Percentiles rank a stretch among this genome's conserved stretches.
Evolutionary conservation across 495 filamentous ascomycete species (phyloP).

Genomic region (Mytilinidion resinicola): DNA sequence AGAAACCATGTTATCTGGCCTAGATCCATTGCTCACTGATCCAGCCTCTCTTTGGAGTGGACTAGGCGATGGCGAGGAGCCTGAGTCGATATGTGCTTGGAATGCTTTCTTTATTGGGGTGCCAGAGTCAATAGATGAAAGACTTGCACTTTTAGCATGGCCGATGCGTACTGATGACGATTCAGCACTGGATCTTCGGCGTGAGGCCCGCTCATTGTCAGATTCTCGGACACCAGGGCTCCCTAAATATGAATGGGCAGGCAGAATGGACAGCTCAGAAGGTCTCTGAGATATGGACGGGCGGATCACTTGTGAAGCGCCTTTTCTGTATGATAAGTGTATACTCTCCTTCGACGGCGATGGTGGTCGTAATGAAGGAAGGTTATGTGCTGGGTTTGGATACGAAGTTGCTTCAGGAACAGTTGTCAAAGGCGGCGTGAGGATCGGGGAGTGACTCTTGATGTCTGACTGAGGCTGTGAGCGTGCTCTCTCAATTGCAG

Average conservation of each 20-base stretch:
- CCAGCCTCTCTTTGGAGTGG: constrained; percentile 15
- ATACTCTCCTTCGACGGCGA: constrained; percentile 37
- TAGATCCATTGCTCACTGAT: constrained; percentile 17
- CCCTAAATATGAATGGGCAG: constrained; percentile 2
- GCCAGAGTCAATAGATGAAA: constrained; percentile 30
- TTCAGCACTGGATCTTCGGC: constrained; percentile 21
- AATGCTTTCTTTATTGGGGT: constrained; percentile 13
- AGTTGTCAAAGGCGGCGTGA: constrained; percentile 26
- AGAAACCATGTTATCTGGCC: constrained; percentile 18
- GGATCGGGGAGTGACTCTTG: constrained; percentile 18
- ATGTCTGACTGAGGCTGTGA: constrained; percentile 37
- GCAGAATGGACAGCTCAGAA: constrained; percentile 16
- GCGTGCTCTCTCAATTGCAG: constrained; percentile 14
- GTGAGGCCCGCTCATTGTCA: constrained; percentile 5
- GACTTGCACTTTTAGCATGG: constrained; percentile 28
- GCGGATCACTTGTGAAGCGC: constrained; percentile 36
- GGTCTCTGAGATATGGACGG: constrained; percentile 11
- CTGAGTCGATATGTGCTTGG: constrained; percentile 7
- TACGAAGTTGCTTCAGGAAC: constrained; percentile 24
- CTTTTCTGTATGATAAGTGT: constrained; percentile 40
- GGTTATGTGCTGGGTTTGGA: constrained; percentile 5
- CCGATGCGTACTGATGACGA: constrained; percentile 11
- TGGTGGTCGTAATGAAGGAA: constrained; percentile 25
- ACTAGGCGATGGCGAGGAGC: not conserved
- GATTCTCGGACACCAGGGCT: constrained; percentile 2